phyloP scores from a whole-genome alignment of 2,329 filamentous ascomycete genomes.

The Thelonectria rubi region DNA sequence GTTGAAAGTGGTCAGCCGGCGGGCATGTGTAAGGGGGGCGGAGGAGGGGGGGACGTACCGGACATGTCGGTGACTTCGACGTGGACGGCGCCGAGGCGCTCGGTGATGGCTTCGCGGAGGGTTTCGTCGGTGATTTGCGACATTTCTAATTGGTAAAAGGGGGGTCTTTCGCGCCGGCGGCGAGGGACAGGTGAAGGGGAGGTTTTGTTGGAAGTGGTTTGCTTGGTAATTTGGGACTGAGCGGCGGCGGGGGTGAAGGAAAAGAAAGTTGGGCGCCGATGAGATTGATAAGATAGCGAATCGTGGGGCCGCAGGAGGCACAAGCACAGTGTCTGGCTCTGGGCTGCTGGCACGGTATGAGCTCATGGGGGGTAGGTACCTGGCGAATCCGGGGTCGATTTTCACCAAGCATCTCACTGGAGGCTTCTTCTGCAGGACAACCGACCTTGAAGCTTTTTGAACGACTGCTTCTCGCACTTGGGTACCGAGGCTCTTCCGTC shows the following conservation, averaged over 20 bases:
- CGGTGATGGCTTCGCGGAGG: constrained; percentile 73
- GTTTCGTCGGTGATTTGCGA: constrained; percentile 76
- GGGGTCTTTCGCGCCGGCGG: background rate
- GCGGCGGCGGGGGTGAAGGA: constrained; percentile 7
- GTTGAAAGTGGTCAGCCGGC: constrained; percentile 6
- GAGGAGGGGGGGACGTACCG: constrained; percentile 63
- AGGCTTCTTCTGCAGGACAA: background rate
- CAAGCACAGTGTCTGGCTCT: constrained; percentile 33
- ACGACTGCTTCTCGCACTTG: background rate
- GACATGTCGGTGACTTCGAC: constrained; percentile 94
- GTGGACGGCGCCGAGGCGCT: constrained; percentile 77
- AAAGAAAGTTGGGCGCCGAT: constrained; percentile 33
- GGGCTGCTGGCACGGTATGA: constrained; percentile 44
- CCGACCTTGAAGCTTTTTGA: constrained; percentile 2
- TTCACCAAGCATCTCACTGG: constrained; percentile 22
- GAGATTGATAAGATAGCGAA: constrained; percentile 52
- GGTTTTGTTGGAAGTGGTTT: background rate
- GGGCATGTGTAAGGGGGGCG: constrained; percentile 17
- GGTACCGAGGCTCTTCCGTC: background rate
- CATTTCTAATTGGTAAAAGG: constrained; percentile 48
- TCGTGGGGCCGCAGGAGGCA: constrained; percentile 34
- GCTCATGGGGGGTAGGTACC: constrained; percentile 41
- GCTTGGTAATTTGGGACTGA: background rate
- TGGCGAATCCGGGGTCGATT: background rate
- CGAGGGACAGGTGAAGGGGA: background rate